Evolutionary conservation across 1,139 yeast genomes (phyloP), one percentile per base, ranked within the genome.

Genomic region (Candida labiduridarum): DNA sequence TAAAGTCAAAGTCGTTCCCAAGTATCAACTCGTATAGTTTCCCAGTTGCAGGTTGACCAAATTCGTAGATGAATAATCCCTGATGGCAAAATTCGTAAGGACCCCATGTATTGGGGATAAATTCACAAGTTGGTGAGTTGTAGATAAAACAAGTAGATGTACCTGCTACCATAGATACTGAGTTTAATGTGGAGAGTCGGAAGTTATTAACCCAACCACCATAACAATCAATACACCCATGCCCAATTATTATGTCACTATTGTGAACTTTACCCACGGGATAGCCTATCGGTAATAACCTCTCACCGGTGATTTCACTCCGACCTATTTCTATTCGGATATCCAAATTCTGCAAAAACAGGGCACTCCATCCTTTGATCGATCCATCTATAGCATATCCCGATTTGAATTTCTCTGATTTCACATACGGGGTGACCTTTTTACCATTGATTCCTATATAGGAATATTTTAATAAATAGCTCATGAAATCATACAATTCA

Each of bases 21-120:
- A 80, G 74, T 8, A 82, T 60, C 41, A 73, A 69, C 51, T 80
- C 83, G 38, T 78, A 67, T 9, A 82, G 62, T 52, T 76, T 72
- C 2, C 87, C 87, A 0, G 85, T 76, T 4, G 84, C 82, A 2
- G 85, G 79, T 51, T 79, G 81, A 0, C 87, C 87, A 49, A 79
- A 80, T 50, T 80, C 80, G 49, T 75, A 82, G 1, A 80, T 68
- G 10, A 56, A 56, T 11, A 59, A 41, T 1, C 62, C 46, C 51
- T 63, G 30, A 58, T 59, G 19, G 60, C 63, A 49, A 62, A 69
- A 53, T 56, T 59, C 36, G 57, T 75, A 82, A 0, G 87, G 87
- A 0, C 87, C 87, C 87, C 87, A 83, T 3, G 81, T 64, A 0
- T 85, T 85, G 0, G 67, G 62, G 2, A 72, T 59, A 27, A 67